These are phyloP conservation scores for Hibiscus trionum DNA, from an alignment of 345 rosid species.

Conservation along the genomic window DNA sequence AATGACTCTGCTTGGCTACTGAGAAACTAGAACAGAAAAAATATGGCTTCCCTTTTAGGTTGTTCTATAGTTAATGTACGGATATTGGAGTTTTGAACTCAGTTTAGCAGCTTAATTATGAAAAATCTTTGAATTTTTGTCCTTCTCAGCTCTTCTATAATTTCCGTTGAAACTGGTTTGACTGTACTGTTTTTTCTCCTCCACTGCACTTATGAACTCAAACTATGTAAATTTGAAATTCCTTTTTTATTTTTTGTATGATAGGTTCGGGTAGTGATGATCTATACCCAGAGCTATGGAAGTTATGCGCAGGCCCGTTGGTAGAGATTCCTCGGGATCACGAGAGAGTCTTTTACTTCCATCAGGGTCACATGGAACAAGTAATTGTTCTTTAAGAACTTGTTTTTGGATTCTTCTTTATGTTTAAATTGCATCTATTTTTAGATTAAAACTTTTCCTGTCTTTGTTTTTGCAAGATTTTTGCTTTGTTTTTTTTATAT, in stretches of 20 bases:
- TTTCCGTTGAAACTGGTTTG: neutral
- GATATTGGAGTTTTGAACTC: neutral
- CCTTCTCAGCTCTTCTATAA: too few relatives aligned
- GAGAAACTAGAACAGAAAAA: neutral
- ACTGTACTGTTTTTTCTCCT: too few relatives aligned
- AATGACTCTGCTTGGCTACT: neutral
- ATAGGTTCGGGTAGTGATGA: constrained; percentile 32
- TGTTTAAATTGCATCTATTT: neutral
- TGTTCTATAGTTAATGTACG: neutral
- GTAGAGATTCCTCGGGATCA: constrained; percentile 51
- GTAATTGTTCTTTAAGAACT: constrained; percentile 16
- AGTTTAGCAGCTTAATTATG: neutral
- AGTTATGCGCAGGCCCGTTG: constrained; percentile 74
- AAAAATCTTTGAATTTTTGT: neutral
- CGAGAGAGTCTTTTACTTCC: constrained; percentile 63
- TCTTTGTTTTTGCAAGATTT: neutral
- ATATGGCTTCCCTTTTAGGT: neutral
- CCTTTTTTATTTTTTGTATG: constrained; percentile 7
- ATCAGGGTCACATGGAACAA: constrained; percentile 82
- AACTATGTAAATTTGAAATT: too few relatives aligned
- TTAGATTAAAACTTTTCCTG: neutral
- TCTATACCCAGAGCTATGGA: constrained; percentile 64
- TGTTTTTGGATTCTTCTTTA: neutral
- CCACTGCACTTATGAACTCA: too few relatives aligned
- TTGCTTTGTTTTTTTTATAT: neutral